Conservation (phyloP, 192 early-diverging fungal species). For the Linnemannia schmuckeri region DNA sequence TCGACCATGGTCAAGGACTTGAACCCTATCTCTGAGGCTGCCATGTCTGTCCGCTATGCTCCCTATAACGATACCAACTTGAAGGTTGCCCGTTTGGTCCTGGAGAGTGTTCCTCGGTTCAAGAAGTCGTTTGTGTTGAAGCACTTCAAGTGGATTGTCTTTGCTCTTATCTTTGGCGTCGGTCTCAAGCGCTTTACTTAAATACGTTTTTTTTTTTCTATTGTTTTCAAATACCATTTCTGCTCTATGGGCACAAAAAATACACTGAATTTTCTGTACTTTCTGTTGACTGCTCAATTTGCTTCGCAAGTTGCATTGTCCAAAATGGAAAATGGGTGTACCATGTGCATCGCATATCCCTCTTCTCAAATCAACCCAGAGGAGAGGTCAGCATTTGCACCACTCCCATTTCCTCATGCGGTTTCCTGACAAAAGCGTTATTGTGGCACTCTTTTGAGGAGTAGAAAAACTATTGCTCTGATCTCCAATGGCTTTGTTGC, state of each 20-base stretch:
- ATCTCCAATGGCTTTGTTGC: no score
- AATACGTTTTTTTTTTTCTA: background rate
- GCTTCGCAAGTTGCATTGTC: no score
- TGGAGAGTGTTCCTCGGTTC: constrained; percentile 44
- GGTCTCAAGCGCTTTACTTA: constrained; percentile 30
- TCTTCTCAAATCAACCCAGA: no score
- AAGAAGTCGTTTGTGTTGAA: constrained; percentile 44
- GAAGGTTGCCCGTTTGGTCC: constrained; percentile 19
- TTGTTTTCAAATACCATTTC: background rate
- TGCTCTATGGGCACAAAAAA: background rate
- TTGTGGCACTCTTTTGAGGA: no score
- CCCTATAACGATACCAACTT: constrained; percentile 43
- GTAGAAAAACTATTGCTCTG: no score
- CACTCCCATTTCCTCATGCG: no score
- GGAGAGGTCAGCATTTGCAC: no score
- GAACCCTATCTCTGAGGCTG: constrained; percentile 26
- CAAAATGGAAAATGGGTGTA: no score
- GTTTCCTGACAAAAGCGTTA: no score
- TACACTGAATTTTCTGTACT: background rate
- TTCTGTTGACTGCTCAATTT: no score
- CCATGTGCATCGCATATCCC: no score
- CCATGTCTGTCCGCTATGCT: constrained; percentile 37
- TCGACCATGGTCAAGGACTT: constrained; percentile 69
- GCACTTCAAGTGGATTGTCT: constrained; percentile 52
- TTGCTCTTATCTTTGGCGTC: constrained; percentile 47